Evolutionary conservation across 2,329 filamentous ascomycete genomes (phyloP), one percentile per base, ranked within the genome.

Genomic region (Leptosphaerulina australis): DNA sequence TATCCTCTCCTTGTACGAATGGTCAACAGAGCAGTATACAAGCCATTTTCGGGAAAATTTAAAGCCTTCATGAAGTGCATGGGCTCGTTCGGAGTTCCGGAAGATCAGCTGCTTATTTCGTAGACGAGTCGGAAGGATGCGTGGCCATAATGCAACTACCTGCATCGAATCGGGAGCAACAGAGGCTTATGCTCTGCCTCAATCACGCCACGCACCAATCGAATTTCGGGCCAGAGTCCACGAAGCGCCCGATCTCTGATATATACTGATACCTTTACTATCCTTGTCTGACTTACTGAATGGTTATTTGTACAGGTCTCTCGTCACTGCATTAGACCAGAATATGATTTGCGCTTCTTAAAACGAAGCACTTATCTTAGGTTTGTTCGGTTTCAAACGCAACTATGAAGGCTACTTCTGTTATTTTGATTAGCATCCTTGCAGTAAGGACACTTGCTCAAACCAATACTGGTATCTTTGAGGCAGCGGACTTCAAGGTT

Each of bases 401-500:
- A 18, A 18, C 11, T 5, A 33, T 33, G 30, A 29, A n/a, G 26
- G 12, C 26, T n/a, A 4, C 14, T 5, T 33, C 30, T 17, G 5
- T 33, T 15, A 5, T 15, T 18, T 29, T 12, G 7, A n/a, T 29
- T 29, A 12, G 26, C 26, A 12, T 12, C 26, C 26, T 29, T 29
- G 26, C n/a, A 12, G 12, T n/a, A 8, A 12, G 26, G n/a, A 29
- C 26, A 17, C 3, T 38, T 17, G 35, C 35, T 15, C 35, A 22
- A n/a, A 14, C 14, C 22, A 18, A 21, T 12, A n/a, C 11, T 11
- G 3, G 21, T 25, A 5, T 22, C 4, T 54, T 55, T 17, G 55
- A 56, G 30, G 30, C 44, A 24, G 11, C 37, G 2, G 37, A 53
- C n/a, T 56, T 58, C 40, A 52, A 57, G 29, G 41, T 56, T 14